A percentile compares a stretch with the other conserved stretches of the same genome.
phyloP scores from a whole-genome alignment of 768 basidiomycete genomes.

The Melanogaster broomeanus region DNA sequence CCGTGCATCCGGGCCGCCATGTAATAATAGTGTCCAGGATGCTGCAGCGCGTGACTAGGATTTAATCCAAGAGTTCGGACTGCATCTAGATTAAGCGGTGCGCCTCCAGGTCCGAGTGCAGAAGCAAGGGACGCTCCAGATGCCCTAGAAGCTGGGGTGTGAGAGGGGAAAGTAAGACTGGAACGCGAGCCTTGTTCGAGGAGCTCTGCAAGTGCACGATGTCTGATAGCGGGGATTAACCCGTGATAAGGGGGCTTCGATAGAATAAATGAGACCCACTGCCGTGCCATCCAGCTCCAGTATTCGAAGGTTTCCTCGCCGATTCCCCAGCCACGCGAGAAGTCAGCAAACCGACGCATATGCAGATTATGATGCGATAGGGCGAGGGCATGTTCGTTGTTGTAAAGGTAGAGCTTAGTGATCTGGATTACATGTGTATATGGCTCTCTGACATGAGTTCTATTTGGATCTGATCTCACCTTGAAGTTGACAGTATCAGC shows the following conservation, averaged over 20 bases:
- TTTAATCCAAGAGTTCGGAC: constrained; percentile 69
- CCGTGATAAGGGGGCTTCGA: background rate
- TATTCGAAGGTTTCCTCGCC: constrained; percentile 96
- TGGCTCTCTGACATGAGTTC: background rate
- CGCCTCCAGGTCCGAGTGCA: constrained; percentile 16
- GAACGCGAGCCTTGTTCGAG: constrained; percentile 78
- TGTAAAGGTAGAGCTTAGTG: constrained; percentile 88
- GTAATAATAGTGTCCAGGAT: constrained; percentile 87
- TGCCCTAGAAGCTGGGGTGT: constrained; percentile 43
- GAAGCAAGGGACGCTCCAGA: constrained; percentile 25
- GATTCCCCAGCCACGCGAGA: constrained; percentile 92
- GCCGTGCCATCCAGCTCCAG: constrained; percentile 95
- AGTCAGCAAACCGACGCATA: constrained; percentile 80
- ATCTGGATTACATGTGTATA: constrained; percentile 50
- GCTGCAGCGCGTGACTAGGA: constrained; percentile 82
- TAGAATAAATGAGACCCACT: constrained; percentile 52
- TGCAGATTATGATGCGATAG: constrained; percentile 85
- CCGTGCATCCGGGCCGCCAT: constrained; percentile 86
- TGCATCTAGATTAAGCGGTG: constrained; percentile 52
- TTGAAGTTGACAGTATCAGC: constrained; percentile 93
- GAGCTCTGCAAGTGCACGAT: constrained; percentile 89
- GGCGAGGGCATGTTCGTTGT: constrained; percentile 80
- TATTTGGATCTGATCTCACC: constrained; percentile 40
- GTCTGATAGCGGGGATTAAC: constrained; percentile 42
- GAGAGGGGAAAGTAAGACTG: constrained; percentile 60